Base-by-base conservation (phyloP, 2,329 filamentous ascomycete genomes). In the Berkeleyomyces rouxiae region DNA sequence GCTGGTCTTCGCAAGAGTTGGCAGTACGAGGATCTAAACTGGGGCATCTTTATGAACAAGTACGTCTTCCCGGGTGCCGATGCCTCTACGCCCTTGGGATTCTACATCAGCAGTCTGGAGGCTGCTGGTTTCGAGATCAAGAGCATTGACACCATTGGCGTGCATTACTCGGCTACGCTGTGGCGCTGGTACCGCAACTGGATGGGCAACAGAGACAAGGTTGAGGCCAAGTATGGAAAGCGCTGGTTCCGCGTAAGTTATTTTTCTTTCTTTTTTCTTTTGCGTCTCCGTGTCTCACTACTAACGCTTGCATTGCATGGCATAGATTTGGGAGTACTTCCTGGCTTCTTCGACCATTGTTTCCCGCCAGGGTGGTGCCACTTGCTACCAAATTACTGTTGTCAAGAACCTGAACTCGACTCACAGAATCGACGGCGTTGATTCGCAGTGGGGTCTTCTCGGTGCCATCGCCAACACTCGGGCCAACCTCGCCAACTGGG, bases 11-110 rank as follows among this genome's bases (percentile, higher is more conserved):
- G 93, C 69, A 95, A 95, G 79, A 79, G 82, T 67, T 97, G 93
- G 93, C 93, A 97, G 75, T 97, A 96, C 72, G 91, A 97, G 79
- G 92, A 97, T 76, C 82, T 96, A 60, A 88, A 92, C 74, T 97
- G 93, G 93, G 93, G 93, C 73, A 82, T 97, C 57, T 97, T 96
- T 82, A 95, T 97, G 90, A 97, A 97, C 85, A 96, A 96, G 79
- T 96, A 97, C 76, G 81, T 97, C 74, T 97, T 97, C 82, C 93
- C 91, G 42, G 93, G 93, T 72, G 93, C 93, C 60, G 93, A 97
- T 72, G 93, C 93, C 61, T 95, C 89, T 51, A 95, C 90, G 64
- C 93, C 93, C 60, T 84, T 99, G 58, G 90, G 89, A 68, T 93
- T 86, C 75, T 89, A 93, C 70, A 79, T 95, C 69, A 84, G 90